A percentile compares a stretch with the other conserved stretches of the same genome.
Evolutionary conservation across 2,329 filamentous ascomycete genomes (phyloP).

Genomic region (Cercospora zeina): DNA sequence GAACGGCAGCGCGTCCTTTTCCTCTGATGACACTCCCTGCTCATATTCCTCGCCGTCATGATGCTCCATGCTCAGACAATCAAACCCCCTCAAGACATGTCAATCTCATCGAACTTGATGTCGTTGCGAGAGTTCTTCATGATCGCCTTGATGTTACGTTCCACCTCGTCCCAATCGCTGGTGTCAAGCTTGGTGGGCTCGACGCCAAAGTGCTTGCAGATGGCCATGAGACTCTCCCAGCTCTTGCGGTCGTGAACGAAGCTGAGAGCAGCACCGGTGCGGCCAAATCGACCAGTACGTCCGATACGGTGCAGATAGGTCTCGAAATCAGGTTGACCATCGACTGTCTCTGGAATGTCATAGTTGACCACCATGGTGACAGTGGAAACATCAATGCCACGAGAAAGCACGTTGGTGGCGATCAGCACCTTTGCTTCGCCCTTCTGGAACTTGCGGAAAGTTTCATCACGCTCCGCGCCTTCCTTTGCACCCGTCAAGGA

Average conservation of each 20-base stretch:
- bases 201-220: conserved; percentile 76
- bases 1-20: not conserved
- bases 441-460: conserved; percentile 82
- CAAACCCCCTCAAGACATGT: conserved; percentile 20
- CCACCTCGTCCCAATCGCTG: conserved; percentile 86
- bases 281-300: conserved; percentile 92
- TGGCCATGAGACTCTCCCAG: conserved; percentile 75
- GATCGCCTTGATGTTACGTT: conserved; percentile 76
- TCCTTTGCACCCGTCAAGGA: conserved; percentile 88
- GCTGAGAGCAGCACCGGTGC: conserved; percentile 91
- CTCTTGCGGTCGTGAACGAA: conserved; percentile 87
- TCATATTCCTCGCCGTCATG: not conserved
- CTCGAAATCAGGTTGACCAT: conserved; percentile 78
- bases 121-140: conserved; percentile 60
- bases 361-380: conserved; percentile 99
- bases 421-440: conserved; percentile 94
- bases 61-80: not conserved
- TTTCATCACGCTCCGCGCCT: conserved; percentile 74
- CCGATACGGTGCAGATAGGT: conserved; percentile 98
- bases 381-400: conserved; percentile 87
- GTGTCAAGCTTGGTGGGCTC: conserved; percentile 79
- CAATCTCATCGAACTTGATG: conserved; percentile 22
- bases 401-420: conserved; percentile 92
- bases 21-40: not conserved
- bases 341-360: conserved; percentile 57